Percentiles rank a stretch among this genome's conserved stretches.
phyloP scores from a whole-genome alignment of 2,329 filamentous ascomycete species.

The Monosporascus sp. region DNA sequence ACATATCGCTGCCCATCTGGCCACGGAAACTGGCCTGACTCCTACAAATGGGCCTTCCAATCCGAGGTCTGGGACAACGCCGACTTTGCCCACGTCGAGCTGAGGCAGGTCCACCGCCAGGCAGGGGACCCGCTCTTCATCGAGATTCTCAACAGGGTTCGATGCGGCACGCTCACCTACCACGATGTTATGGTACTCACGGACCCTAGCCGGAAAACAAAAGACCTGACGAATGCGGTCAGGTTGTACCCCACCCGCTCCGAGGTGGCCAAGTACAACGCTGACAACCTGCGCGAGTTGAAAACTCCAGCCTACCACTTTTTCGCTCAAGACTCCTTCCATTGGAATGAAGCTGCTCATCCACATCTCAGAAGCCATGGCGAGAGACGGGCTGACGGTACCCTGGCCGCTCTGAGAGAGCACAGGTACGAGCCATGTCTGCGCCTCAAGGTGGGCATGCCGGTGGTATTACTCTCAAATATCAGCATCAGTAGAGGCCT shows the following conservation, averaged over 20 bases:
- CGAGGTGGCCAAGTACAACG: slow-evolving; percentile 27
- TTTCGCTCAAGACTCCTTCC: slow-evolving; percentile 31
- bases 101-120: slow-evolving; percentile 50
- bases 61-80: slow-evolving; percentile 47
- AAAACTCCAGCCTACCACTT: slow-evolving; percentile 11
- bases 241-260: slow-evolving; percentile 33
- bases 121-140: slow-evolving; percentile 43
- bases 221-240: slow-evolving; percentile 26
- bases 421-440: slow-evolving; percentile 36
- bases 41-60: slow-evolving; percentile 53
- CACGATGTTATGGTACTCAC: slow-evolving; percentile 34
- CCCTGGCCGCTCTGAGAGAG: slow-evolving; percentile 27
- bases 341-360: slow-evolving; percentile 22
- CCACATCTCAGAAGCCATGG: slow-evolving; percentile 12
- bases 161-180: slow-evolving; percentile 35
- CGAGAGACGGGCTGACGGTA: slow-evolving; percentile 1
- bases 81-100: slow-evolving; percentile 42
- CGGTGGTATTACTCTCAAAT: slow-evolving; percentile 43
- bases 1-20: slow-evolving; percentile 19
- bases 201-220: slow-evolving; percentile 31
- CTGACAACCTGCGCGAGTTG: slow-evolving; percentile 18
- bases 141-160: slow-evolving; percentile 44
- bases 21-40: slow-evolving; percentile 33
- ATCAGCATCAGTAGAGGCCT: slow-evolving; percentile 31
- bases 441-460: slow-evolving; percentile 39